Base-by-base conservation (phyloP, 768 basidiomycete genomes). In the Pleurotus citrinopileatus region DNA sequence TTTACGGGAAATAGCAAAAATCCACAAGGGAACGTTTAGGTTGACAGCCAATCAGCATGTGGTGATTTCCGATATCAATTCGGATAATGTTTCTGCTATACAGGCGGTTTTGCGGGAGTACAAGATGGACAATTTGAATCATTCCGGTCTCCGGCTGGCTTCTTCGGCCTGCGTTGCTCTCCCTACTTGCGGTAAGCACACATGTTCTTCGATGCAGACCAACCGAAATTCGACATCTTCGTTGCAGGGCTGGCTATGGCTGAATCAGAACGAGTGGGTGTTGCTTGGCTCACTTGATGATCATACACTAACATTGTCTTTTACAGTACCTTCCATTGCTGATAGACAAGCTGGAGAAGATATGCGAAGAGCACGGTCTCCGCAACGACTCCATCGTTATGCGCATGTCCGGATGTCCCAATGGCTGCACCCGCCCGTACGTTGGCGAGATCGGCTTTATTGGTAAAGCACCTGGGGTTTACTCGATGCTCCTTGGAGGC, bases 341-440 rank as follows among this genome's bases (percentile, higher is more conserved):
- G 34, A 78, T 98, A 55, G 87, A 92, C 71, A 98, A 98, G 73
- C 88, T 98, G 15, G 96, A 99, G 74, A 84, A 86, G 71, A 88
- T 98, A 4, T 91, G 90, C 64, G 97, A 98, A 67, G 91, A 94
- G 67, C 88, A 86, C 61, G 96, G 96, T 17, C 75, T 98, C 38
- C 79, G 96, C 40, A 87, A 97, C 66, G 96, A 99, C 69, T 86
- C 89, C 2, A 96, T 98, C 60, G 84, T 98, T 56, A 98, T 99
- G 96, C 83, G 95, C 48, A 98, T 98, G 95, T 98, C 95, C 12
- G 96, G 96, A 43, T 98, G 95, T 60, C 92, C 92, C 2, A 94
- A 94, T 62, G 93, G 92, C 29, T 94, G 94, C 67, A 91, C 95
- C 2, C 80, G 95, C 55, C 96, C 94, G 34, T 98, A 96, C 69